Conservation (phyloP, 2,329 filamentous ascomycete species). For the Calonectria naviculata region DNA sequence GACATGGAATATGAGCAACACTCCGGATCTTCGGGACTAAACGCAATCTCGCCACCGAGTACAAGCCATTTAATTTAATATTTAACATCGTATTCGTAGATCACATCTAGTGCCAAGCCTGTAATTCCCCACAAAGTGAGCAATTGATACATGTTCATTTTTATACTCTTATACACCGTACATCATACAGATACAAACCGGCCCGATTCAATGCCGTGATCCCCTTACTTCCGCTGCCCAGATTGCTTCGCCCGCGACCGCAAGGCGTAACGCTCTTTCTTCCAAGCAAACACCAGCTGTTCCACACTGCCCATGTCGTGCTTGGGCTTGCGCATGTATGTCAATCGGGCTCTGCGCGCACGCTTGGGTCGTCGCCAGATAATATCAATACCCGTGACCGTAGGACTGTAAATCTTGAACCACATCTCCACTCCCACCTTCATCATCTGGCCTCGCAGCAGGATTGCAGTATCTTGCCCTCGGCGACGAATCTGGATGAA, state of each 20-base stretch:
- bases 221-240: slow-evolving; percentile 34
- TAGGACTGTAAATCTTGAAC: slow-evolving; percentile 94
- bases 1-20: background rate
- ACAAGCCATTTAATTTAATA: background rate
- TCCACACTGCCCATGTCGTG: slow-evolving; percentile 91
- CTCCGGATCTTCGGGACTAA: no score
- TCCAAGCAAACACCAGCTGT: slow-evolving; percentile 72
- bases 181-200: slow-evolving; percentile 48
- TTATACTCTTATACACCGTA: slow-evolving; percentile 36
- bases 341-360: slow-evolving; percentile 86
- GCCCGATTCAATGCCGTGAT: background rate
- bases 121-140: background rate
- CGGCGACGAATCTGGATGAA: slow-evolving; percentile 87
- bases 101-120: background rate
- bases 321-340: slow-evolving; percentile 88
- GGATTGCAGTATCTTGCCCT: slow-evolving; percentile 89
- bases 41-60: background rate
- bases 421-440: slow-evolving; percentile 95
- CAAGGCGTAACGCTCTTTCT: slow-evolving; percentile 56
- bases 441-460: slow-evolving; percentile 88
- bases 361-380: slow-evolving; percentile 88
- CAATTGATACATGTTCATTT: slow-evolving; percentile 31
- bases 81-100: background rate
- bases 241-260: slow-evolving; percentile 47
- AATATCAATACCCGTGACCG: slow-evolving; percentile 91